A percentile compares a stretch with the other conserved stretches of the same genome.
phyloP scores from a whole-genome alignment of 2,329 filamentous ascomycete genomes.

The Penicillium sumatraense region DNA sequence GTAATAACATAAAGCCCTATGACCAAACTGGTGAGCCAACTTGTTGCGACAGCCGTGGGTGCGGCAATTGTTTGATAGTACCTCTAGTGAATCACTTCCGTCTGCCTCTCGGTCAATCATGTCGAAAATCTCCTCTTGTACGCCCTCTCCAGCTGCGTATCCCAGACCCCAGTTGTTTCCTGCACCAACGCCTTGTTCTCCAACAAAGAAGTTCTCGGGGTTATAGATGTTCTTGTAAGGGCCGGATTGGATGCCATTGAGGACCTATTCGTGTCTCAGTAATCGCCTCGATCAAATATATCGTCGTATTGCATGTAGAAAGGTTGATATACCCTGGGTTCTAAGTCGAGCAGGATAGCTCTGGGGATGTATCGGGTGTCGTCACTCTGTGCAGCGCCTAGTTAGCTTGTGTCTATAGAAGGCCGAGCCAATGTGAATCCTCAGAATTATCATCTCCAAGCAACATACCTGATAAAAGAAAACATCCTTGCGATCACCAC shows the following conservation, averaged over 20 bases:
- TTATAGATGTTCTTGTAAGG: constrained; percentile 99
- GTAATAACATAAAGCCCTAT: constrained; percentile 95
- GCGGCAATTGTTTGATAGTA: constrained; percentile 37
- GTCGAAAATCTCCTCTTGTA: constrained; percentile 97
- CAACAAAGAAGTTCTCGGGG: constrained; percentile 97
- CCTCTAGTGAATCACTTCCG: constrained; percentile 94
- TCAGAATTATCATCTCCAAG: neutral
- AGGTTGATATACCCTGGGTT: constrained; percentile 70
- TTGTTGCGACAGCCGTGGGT: neutral
- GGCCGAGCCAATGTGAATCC: neutral
- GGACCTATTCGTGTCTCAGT: constrained; percentile 60
- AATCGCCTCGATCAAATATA: neutral
- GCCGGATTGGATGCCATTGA: constrained; percentile 89
- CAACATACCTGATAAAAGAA: constrained; percentile 82
- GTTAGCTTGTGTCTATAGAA: constrained; percentile 9
- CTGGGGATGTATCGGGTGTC: constrained; percentile 97
- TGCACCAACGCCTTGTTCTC: constrained; percentile 89
- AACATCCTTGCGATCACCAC: constrained; percentile 96
- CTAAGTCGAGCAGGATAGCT: constrained; percentile 92
- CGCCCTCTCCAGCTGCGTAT: constrained; percentile 87
- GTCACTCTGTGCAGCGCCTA: constrained; percentile 69
- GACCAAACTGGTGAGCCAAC: neutral
- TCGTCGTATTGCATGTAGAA: neutral
- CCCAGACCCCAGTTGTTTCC: constrained; percentile 99
- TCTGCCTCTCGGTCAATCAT: constrained; percentile 99